Evolutionary conservation across 2,329 filamentous ascomycete species (phyloP).

Genomic region (Diaporthe ampelina): DNA sequence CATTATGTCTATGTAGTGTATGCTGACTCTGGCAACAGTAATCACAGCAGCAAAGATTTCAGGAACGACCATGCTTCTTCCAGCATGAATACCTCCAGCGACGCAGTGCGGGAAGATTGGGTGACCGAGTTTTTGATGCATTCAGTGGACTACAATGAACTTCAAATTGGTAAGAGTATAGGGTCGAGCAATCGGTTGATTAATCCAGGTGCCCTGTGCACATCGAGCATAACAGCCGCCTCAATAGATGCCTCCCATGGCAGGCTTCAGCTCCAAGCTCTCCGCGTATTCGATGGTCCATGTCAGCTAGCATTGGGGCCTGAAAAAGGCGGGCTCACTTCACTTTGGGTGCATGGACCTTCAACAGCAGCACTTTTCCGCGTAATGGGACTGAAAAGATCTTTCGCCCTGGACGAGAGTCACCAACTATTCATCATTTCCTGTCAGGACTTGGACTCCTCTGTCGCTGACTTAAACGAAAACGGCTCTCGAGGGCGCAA

Average conservation of each 20-base stretch:
- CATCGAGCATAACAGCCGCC: not conserved
- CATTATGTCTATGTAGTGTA: too few relatives aligned
- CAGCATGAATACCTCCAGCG: not conserved
- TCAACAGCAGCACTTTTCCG: not conserved
- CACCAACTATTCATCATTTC: not conserved
- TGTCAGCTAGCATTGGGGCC: not conserved
- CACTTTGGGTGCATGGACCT: not conserved
- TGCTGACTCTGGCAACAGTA: too few relatives aligned
- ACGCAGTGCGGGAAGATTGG: not conserved
- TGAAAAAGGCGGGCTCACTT: not conserved
- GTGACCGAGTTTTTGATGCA: not conserved
- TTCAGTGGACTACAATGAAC: not conserved
- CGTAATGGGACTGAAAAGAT: not conserved
- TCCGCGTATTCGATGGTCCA: not conserved
- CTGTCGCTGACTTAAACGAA: not conserved
- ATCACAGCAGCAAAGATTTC: too few relatives aligned
- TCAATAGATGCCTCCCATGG: not conserved
- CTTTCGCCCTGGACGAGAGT: fast-evolving
- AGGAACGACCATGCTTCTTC: not conserved
- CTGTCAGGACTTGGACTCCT: not conserved
- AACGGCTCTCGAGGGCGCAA: fast-evolving
- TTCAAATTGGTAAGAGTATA: too few relatives aligned
- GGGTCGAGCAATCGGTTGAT: not conserved
- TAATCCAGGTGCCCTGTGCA: too few relatives aligned
- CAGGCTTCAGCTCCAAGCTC: not conserved